Evolutionary conservation across 2,329 filamentous ascomycete species (phyloP).

Genomic region (Alternaria novae-zelandiae): DNA sequence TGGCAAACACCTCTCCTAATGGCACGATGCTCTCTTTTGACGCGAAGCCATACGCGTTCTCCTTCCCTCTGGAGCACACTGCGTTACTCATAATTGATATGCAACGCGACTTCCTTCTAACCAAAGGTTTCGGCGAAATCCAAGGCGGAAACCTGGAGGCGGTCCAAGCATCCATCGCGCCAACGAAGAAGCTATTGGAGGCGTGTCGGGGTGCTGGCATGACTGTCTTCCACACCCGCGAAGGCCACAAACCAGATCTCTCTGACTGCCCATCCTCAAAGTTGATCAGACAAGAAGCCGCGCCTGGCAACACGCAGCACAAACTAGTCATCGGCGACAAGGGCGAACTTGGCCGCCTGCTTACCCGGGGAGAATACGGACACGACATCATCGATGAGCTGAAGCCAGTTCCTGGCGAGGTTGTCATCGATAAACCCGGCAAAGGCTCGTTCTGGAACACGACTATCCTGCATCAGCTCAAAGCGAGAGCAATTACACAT

Average conservation of each 20-base stretch:
- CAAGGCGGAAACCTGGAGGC: slow-evolving; percentile 54
- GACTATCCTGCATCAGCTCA: slow-evolving; percentile 58
- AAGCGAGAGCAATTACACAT: slow-evolving; percentile 64
- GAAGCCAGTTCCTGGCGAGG: slow-evolving; percentile 58
- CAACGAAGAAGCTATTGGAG: slow-evolving; percentile 52
- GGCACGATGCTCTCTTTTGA: slow-evolving; percentile 31
- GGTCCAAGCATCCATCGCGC: slow-evolving; percentile 49
- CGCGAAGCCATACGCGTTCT: slow-evolving; percentile 56
- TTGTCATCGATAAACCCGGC: slow-evolving; percentile 64
- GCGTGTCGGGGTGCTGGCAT: slow-evolving; percentile 53
- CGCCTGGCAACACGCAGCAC: slow-evolving; percentile 54
- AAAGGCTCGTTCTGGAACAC: slow-evolving; percentile 68
- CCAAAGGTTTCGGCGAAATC: slow-evolving; percentile 59
- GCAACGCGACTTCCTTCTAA: slow-evolving; percentile 60
- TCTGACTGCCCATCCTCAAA: slow-evolving; percentile 62
- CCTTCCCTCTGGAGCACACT: slow-evolving; percentile 55
- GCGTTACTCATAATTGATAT: slow-evolving; percentile 61
- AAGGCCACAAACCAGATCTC: slow-evolving; percentile 59
- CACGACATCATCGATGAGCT: slow-evolving; percentile 64
- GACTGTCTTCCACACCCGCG: slow-evolving; percentile 57
- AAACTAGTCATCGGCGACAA: slow-evolving; percentile 59
- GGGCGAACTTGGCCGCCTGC: slow-evolving; percentile 60
- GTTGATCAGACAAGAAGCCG: slow-evolving; percentile 55
- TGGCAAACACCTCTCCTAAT: slow-evolving; percentile 1
- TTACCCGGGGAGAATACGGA: slow-evolving; percentile 61